Percentiles rank a stretch among this genome's conserved stretches.
Conservation (phyloP, 768 basidiomycete genomes). For the Leccinum subgranulosum region DNA sequence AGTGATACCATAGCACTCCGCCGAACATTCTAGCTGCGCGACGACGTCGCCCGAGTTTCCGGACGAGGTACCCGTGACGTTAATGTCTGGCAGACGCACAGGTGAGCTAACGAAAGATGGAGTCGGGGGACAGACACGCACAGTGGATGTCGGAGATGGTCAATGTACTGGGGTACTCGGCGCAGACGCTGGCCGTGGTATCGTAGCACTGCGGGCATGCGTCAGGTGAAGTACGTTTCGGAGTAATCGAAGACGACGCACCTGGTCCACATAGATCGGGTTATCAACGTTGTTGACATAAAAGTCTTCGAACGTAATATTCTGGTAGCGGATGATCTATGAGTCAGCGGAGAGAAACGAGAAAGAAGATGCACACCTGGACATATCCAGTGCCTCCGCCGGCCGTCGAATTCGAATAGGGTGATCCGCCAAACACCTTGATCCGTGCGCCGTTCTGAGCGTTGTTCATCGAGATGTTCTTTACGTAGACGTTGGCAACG, state of each 20-base stretch:
- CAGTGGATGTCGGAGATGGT: slow-evolving; percentile 43
- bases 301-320: slow-evolving; percentile 25
- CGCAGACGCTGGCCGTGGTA: slow-evolving; percentile 33
- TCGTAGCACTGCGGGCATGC: slow-evolving; percentile 33
- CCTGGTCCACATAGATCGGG: slow-evolving; percentile 41
- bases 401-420: slow-evolving; percentile 34
- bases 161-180: slow-evolving; percentile 35
- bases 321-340: slow-evolving; percentile 3
- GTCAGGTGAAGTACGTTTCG: neutral
- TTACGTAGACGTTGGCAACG: slow-evolving; percentile 41
- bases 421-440: slow-evolving; percentile 48
- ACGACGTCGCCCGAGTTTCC: slow-evolving; percentile 38
- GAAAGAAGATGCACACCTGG: slow-evolving; percentile 20
- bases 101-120: neutral
- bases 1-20: slow-evolving; percentile 36
- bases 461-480: slow-evolving; percentile 43
- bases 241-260: neutral
- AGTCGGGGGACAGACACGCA: slow-evolving; percentile 13
- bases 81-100: slow-evolving; percentile 25
- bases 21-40: slow-evolving; percentile 41
- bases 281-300: slow-evolving; percentile 38
- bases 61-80: slow-evolving; percentile 43
- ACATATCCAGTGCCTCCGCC: slow-evolving; percentile 46
- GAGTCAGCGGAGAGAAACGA: neutral
- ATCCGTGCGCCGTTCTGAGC: slow-evolving; percentile 50